Conservation (phyloP, 2,329 filamentous ascomycete species). For the Chlorencoelia australis region DNA sequence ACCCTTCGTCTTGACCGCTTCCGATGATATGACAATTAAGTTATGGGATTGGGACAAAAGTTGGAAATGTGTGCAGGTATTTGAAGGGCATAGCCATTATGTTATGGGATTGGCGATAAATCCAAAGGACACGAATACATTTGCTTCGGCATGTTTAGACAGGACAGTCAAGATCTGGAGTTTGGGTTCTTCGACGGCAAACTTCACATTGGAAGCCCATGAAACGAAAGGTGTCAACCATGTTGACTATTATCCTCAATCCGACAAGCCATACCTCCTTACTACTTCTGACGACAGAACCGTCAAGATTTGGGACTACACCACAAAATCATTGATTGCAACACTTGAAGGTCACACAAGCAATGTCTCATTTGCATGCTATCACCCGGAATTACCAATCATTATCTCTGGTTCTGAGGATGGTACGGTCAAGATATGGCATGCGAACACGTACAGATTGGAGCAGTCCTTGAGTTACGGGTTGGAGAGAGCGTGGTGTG, state of each 20-base stretch:
- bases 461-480: slow-evolving; percentile 96
- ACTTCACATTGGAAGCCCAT: slow-evolving; percentile 94
- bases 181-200: slow-evolving; percentile 83
- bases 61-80: slow-evolving; percentile 93
- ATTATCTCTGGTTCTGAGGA: slow-evolving; percentile 98
- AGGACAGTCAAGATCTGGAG: slow-evolving; percentile 98
- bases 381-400: slow-evolving; percentile 91
- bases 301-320: slow-evolving; percentile 99
- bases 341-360: slow-evolving; percentile 95
- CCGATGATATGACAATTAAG: slow-evolving; percentile 98
- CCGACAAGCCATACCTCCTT: slow-evolving; percentile 75
- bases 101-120: slow-evolving; percentile 97
- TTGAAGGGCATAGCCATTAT: slow-evolving; percentile 93
- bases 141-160: slow-evolving; percentile 91
- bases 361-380: slow-evolving; percentile 96
- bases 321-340: slow-evolving; percentile 92
- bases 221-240: slow-evolving; percentile 97
- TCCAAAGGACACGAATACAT: slow-evolving; percentile 89
- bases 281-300: slow-evolving; percentile 95
- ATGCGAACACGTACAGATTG: slow-evolving; percentile 92
- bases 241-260: slow-evolving; percentile 77
- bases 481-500: slow-evolving; percentile 93
- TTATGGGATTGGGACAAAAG: slow-evolving; percentile 98
- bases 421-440: slow-evolving; percentile 96
- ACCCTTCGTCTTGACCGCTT: slow-evolving; percentile 90